phyloP scores from a whole-genome alignment of 2,329 filamentous ascomycete species.

The Podosphaera xanthii region DNA sequence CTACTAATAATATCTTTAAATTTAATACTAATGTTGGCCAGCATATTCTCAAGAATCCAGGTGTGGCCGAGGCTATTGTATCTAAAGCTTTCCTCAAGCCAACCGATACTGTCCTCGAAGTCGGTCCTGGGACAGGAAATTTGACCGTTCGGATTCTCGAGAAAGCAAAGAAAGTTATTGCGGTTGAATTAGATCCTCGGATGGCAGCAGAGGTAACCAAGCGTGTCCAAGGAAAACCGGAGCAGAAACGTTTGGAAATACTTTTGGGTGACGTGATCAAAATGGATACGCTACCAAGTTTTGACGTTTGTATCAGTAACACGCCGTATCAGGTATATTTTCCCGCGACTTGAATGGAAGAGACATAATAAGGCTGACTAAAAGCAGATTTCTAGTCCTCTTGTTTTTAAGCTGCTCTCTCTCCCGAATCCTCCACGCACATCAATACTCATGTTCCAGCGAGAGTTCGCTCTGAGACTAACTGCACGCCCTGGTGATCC shows the following conservation, averaged over 20 bases:
- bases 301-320: conserved; percentile 61
- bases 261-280: conserved; percentile 88
- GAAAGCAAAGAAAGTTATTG: conserved; percentile 58
- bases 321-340: conserved; percentile 35
- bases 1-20: conserved; percentile 71
- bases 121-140: conserved; percentile 76
- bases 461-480: conserved; percentile 77
- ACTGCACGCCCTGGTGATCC: conserved; percentile 75
- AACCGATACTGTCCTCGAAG: conserved; percentile 69
- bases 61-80: conserved; percentile 61
- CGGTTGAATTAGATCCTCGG: conserved; percentile 80
- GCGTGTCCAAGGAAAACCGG: conserved; percentile 73
- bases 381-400: conserved; percentile 57
- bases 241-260: conserved; percentile 66
- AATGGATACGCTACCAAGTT: conserved; percentile 37
- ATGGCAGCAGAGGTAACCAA: conserved; percentile 84
- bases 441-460: conserved; percentile 88
- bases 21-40: conserved; percentile 46
- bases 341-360: neutral
- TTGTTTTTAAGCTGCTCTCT: conserved; percentile 70
- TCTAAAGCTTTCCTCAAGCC: conserved; percentile 78
- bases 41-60: conserved; percentile 77
- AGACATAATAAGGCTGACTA: conserved; percentile 6
- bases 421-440: conserved; percentile 60
- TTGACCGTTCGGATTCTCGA: conserved; percentile 76